Percentiles rank a stretch among this genome's conserved stretches.
phyloP scores from a whole-genome alignment of 495 filamentous ascomycete species.

The Echria macrotheca region DNA sequence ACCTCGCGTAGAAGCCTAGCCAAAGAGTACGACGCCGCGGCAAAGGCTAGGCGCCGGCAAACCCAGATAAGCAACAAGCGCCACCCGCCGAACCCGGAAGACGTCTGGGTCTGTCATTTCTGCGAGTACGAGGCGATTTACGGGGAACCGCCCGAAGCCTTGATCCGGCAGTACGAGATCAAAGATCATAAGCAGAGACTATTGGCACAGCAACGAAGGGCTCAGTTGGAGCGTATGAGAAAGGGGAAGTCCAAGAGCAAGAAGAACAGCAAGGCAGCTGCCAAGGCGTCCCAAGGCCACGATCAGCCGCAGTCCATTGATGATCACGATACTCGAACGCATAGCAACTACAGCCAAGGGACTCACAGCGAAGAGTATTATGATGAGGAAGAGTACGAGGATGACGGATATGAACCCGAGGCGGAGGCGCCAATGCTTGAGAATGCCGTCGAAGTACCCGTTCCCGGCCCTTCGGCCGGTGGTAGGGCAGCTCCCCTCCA shows the following conservation, averaged over 20 bases:
- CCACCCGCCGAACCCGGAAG: constrained; percentile 65
- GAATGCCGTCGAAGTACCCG: background rate
- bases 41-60: constrained; percentile 35
- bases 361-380: constrained; percentile 31
- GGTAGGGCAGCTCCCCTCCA: background rate
- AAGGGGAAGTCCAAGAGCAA: constrained; percentile 85
- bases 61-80: constrained; percentile 60
- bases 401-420: constrained; percentile 30
- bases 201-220: constrained; percentile 71
- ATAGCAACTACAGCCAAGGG: constrained; percentile 27
- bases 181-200: constrained; percentile 85
- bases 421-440: constrained; percentile 26
- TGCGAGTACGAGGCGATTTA: constrained; percentile 88
- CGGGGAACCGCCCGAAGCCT: constrained; percentile 70
- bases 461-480: constrained; percentile 14
- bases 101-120: constrained; percentile 93
- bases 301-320: constrained; percentile 21
- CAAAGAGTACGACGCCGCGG: constrained; percentile 23
- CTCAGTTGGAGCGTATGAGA: constrained; percentile 89
- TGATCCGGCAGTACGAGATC: constrained; percentile 89
- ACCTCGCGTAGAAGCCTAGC: constrained; percentile 15
- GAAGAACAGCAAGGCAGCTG: constrained; percentile 56
- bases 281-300: constrained; percentile 49
- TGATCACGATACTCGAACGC: constrained; percentile 16
- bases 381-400: constrained; percentile 33